Percentiles rank a stretch among this genome's conserved stretches.
phyloP scores from a whole-genome alignment of 441 rosid genomes.

The Mallotus repandus region DNA sequence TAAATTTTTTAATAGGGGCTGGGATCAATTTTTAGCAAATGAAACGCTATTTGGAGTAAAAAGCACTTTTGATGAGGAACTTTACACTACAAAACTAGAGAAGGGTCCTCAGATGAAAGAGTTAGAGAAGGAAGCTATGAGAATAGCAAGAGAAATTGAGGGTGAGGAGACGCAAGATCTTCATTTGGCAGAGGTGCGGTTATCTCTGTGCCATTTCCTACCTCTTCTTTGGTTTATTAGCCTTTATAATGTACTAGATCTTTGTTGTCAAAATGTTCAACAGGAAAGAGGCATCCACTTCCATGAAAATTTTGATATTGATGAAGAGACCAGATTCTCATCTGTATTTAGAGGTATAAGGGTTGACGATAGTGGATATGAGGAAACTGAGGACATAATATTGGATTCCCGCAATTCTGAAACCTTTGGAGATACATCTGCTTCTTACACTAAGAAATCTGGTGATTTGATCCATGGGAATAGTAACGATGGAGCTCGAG shows the following conservation, averaged over 20 bases:
- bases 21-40: slow-evolving; percentile 93
- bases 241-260: slow-evolving; percentile 3
- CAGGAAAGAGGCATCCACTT: slow-evolving; percentile 89
- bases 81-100: slow-evolving; percentile 82
- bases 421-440: slow-evolving; percentile 64
- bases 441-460: slow-evolving; percentile 38
- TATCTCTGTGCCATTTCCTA: slow-evolving; percentile 14
- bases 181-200: slow-evolving; percentile 84
- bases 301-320: slow-evolving; percentile 55
- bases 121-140: slow-evolving; percentile 72
- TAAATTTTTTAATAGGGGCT: slow-evolving; percentile 44
- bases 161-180: slow-evolving; percentile 84
- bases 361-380: slow-evolving; percentile 76
- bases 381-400: slow-evolving; percentile 64
- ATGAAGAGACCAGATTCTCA: slow-evolving; percentile 89
- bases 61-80: slow-evolving; percentile 84
- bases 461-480: slow-evolving; percentile 44
- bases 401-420: slow-evolving; percentile 58
- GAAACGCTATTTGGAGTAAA: slow-evolving; percentile 72
- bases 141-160: slow-evolving; percentile 93
- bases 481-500: slow-evolving; percentile 37
- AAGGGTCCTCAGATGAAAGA: slow-evolving; percentile 64
- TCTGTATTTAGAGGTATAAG: slow-evolving; percentile 58
- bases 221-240: slow-evolving; percentile 12
- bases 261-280: slow-evolving; percentile 27